Percentiles rank a stretch among this genome's conserved stretches.
phyloP scores from a whole-genome alignment of 371 early-diverging fungal species.

The Actinomortierella ambigua region DNA sequence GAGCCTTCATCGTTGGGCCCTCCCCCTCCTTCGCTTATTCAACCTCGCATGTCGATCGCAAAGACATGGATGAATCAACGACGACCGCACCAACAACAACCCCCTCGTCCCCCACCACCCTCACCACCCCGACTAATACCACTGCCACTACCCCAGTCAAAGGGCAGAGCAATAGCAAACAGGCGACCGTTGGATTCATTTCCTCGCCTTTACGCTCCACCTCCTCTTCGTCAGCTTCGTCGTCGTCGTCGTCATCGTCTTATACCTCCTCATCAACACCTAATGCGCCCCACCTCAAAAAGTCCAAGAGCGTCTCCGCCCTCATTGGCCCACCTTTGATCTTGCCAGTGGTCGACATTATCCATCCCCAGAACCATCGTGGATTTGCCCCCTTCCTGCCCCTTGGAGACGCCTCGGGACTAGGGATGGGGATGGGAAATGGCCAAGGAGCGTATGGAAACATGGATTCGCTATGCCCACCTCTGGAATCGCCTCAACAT shows the following conservation, averaged over 20 bases:
- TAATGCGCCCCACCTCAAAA: too few relatives aligned
- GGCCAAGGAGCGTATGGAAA: constrained; percentile 1
- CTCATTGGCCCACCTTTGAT: constrained; percentile 11
- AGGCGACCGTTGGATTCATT: constrained; percentile 6
- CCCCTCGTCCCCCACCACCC: too few relatives aligned
- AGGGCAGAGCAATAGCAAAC: neutral
- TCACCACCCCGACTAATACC: too few relatives aligned
- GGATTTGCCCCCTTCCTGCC: constrained; percentile 1
- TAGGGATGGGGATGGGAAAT: constrained; percentile 10
- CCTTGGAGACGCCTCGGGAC: constrained; percentile 8
- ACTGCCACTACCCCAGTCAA: neutral
- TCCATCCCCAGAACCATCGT: constrained; percentile 5
- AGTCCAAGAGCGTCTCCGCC: constrained; percentile 1
- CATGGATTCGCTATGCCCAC: neutral
- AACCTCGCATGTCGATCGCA: constrained; percentile 1
- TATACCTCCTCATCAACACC: neutral
- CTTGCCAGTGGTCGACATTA: neutral
- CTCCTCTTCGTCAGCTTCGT: too few relatives aligned
- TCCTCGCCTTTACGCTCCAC: constrained; percentile 1
- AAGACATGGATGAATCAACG: neutral
- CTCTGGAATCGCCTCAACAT: neutral
- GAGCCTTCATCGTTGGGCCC: constrained; percentile 6
- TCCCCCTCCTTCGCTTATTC: neutral
- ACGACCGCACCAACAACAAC: neutral
- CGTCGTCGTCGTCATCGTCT: too few relatives aligned